Base-by-base conservation (phyloP, 176 grass and related monocot species). In the Cymbopogon citratus region DNA sequence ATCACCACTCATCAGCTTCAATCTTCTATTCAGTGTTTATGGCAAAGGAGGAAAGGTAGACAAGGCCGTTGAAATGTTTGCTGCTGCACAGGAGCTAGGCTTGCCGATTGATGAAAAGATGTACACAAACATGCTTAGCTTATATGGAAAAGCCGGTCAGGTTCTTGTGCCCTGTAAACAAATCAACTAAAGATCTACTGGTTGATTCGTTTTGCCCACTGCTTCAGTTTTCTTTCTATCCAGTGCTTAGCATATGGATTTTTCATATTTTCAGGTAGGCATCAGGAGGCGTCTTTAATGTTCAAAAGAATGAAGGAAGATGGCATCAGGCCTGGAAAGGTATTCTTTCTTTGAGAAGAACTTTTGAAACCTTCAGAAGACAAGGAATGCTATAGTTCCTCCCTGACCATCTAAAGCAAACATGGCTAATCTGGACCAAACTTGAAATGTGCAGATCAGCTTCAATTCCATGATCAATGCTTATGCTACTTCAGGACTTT, bases 381-480 rank as follows among this genome's bases (percentile, higher is more conserved):
- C 21, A 73, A 25, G 12, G n/a, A 83, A 54, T 34, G 28, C 59
- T 39, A 25, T 54, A 56, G 71, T 28, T 67, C 28, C 27, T 1
- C 56, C 13, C 13, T 63, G 27, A 85, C 0, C 36, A 46, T 43
- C 38, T 25, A 44, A 41, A 44, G 12, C 5, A 16, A 24, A 14
- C 4, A n/a, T 19, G 9, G 2, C 51, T 86, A 1, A 76, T 43
- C 26, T 68, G 39, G 3, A 68, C 69, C 9, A 57, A 52, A 66
- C 40, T 77, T 86, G 16, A 31, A 84, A 85, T 75, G 48, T 85
- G 84, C 92, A 98, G 96, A 95, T 98, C 63, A 88, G 90, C 75
- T 95, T 86, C 84, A 95, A 98, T 81, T 76, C 88, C 13, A 93
- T 95, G 92, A 91, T 95, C 73, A 93, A 95, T 71, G 92, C 81